Percentiles rank a stretch among this genome's conserved stretches.
Conservation (phyloP, 108 stramenopile species). For the Fragilaria crotonensis region DNA sequence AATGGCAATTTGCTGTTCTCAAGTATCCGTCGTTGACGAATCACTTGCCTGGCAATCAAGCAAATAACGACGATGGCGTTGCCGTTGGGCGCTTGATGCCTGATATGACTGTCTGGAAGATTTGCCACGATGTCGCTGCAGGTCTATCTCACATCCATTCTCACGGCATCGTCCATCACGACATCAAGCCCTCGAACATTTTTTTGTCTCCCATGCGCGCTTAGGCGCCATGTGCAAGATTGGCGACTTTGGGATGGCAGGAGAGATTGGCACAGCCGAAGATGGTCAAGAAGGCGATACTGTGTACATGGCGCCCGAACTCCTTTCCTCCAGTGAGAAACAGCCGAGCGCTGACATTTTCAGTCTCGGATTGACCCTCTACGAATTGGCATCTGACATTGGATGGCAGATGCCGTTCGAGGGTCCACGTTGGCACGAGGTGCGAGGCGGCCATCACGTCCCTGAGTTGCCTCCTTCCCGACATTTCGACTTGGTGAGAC, state of each 20-base stretch:
- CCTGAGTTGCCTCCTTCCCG: conserved; percentile 47
- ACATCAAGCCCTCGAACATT: conserved; percentile 84
- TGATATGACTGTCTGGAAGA: conserved; percentile 66
- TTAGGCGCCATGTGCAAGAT: conserved; percentile 80
- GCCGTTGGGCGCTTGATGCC: conserved; percentile 54
- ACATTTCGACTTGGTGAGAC: conserved; percentile 26
- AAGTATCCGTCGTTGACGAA: conserved; percentile 57
- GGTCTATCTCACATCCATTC: conserved; percentile 76
- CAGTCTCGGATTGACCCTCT: conserved; percentile 72
- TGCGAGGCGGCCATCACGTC: conserved; percentile 35
- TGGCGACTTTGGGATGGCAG: conserved; percentile 81
- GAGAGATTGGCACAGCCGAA: conserved; percentile 54
- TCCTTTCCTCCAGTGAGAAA: conserved; percentile 37
- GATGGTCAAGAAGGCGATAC: conserved; percentile 86
- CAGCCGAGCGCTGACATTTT: conserved; percentile 75
- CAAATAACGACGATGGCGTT: conserved; percentile 12
- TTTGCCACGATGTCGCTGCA: conserved; percentile 73
- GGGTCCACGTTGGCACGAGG: conserved; percentile 64
- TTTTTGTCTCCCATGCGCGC: conserved; percentile 52
- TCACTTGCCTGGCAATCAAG: conserved; percentile 3
- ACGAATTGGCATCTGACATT: conserved; percentile 52
- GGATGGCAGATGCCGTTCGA: conserved; percentile 53
- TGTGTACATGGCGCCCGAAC: conserved; percentile 66
- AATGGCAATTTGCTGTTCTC: conserved; percentile 41
- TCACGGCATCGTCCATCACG: conserved; percentile 67